Evolutionary conservation across 2,329 filamentous ascomycete species (phyloP), one percentile per base, ranked within the genome.

Genomic region (Fusarium duplospermum): DNA sequence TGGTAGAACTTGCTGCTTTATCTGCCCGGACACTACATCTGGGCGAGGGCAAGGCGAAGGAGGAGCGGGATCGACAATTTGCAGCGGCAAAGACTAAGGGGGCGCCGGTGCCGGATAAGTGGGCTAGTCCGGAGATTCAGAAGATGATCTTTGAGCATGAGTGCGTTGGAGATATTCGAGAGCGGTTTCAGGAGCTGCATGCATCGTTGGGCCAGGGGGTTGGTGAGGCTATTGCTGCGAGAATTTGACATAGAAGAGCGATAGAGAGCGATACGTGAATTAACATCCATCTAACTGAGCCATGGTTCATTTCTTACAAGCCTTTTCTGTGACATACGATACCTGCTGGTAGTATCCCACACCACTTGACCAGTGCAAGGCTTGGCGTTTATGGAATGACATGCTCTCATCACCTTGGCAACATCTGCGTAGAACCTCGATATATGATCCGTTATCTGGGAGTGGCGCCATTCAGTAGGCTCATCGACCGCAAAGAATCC

Each of bases 121-220:
- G 70, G 70, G 70, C 66, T 3, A 72, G 69, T 10, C 70, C 70
- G 1, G 70, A 73, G 31, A 33, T 72, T 4, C 70, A 73, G 36
- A 54, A 72, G 31, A 72, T 72, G 69, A 66, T 73, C 20, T 69
- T 68, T 16, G 52, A 62, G 29, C 56, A 72, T 13, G 70, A 72
- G n/a, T 61, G 58, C 2, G n/a, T 47, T 14, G 42, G 31, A 18
- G 68, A 72, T 38, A 38, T 59, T 0, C 33, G 42, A 1, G 33
- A 64, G 2, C 11, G 70, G n/a, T 72, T 72, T 11, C 9, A 14
- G 18, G 16, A 58, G n/a, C 6, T 52, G 9, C 1, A 52, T 52
- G 24, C 16, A 1, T n/a, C 9, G 24, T 24, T 52, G 16, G 24
- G 16, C 0, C 16, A n/a, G 24, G 10, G 10, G 16, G 47, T 7